Conservation (phyloP, 305 asterid genomes). For the Fraxinus ornus region DNA sequence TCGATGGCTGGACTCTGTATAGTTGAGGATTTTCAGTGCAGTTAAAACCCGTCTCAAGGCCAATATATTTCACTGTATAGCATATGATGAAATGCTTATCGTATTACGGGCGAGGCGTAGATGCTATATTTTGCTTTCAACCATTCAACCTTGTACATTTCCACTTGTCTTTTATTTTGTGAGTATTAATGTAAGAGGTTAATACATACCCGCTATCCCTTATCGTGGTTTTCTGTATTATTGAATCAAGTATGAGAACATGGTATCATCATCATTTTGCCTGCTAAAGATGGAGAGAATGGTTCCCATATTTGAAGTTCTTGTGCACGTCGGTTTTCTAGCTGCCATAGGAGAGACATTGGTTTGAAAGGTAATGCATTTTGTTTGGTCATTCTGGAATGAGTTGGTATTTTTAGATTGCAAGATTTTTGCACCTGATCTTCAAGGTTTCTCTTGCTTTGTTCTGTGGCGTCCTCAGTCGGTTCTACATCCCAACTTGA, state of each 20-base stretch:
- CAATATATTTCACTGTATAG: constrained; percentile 14
- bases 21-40: constrained; percentile 22
- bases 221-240: neutral
- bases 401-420: neutral
- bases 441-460: neutral
- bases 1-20: constrained; percentile 15
- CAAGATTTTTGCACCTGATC: neutral
- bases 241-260: neutral
- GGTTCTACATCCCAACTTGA: neutral
- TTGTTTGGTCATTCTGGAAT: neutral
- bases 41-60: constrained; percentile 22
- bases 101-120: neutral
- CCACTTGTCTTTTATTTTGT: neutral
- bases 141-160: neutral
- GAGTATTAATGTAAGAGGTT: neutral
- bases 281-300: neutral
- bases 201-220: neutral
- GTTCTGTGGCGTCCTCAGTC: neutral
- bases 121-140: neutral
- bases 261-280: neutral
- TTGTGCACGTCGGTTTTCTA: neutral
- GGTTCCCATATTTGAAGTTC: neutral
- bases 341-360: neutral
- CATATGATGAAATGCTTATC: neutral
- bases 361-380: neutral